Conservation (phyloP, 2,329 filamentous ascomycete species). For the Aspergillus aculeatinus region DNA sequence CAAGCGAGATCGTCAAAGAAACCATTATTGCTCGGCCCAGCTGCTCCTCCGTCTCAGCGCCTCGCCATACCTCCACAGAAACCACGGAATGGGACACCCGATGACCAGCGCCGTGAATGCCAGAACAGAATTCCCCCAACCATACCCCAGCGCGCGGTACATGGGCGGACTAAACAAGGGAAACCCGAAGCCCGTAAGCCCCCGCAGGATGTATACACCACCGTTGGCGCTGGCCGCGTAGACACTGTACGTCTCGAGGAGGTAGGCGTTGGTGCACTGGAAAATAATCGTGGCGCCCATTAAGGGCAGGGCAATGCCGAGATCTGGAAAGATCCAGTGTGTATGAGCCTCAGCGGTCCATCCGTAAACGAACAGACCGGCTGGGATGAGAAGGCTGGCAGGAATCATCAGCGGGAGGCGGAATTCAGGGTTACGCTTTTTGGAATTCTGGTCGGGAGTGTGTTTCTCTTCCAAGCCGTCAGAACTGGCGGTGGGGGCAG, state of each 20-base stretch:
- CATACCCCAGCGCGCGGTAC: constrained; percentile 39
- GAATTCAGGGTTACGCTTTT: constrained; percentile 49
- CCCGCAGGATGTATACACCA: constrained; percentile 5
- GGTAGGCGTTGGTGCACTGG: constrained; percentile 26
- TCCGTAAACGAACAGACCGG: constrained; percentile 52
- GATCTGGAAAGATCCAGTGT: constrained; percentile 49
- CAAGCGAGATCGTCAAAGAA: no score
- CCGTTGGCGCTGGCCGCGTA: constrained; percentile 50
- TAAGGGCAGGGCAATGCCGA: constrained; percentile 46
- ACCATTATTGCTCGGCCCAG: background rate
- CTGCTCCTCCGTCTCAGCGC: constrained; percentile 28
- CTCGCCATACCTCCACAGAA: constrained; percentile 50
- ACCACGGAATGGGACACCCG: constrained; percentile 44
- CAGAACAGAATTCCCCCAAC: constrained; percentile 48
- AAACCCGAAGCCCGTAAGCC: constrained; percentile 5
- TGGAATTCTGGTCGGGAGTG: no score
- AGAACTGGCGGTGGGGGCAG: no score
- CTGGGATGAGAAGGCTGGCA: constrained; percentile 49
- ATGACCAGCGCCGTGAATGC: constrained; percentile 27
- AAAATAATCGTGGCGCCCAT: constrained; percentile 32
- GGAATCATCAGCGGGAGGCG: constrained; percentile 57
- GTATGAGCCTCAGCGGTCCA: constrained; percentile 47
- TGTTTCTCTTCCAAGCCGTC: background rate
- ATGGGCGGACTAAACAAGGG: constrained; percentile 31
- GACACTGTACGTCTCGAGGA: constrained; percentile 45